Conservation (phyloP, 148 eudicot species). For the Polygonum maritimum region DNA sequence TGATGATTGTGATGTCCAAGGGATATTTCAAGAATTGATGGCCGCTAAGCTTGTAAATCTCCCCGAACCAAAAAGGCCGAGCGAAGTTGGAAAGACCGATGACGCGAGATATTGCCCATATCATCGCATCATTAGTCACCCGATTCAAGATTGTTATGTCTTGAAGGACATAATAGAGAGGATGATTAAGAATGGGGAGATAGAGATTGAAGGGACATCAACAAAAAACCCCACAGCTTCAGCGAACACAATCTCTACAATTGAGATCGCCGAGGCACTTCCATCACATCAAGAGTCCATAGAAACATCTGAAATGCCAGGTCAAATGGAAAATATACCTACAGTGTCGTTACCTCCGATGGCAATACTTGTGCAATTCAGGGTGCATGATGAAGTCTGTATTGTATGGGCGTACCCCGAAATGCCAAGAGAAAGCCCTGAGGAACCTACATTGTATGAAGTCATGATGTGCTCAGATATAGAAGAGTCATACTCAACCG, state of each 20-base stretch:
- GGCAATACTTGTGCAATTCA: neutral
- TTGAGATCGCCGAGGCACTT: too few relatives aligned
- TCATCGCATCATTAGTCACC: neutral
- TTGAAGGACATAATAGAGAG: neutral
- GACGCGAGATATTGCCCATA: neutral
- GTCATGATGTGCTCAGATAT: neutral
- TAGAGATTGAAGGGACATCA: neutral
- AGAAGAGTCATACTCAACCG: neutral
- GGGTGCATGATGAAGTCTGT: neutral
- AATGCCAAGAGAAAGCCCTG: neutral
- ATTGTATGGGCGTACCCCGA: neutral
- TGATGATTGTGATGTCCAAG: neutral
- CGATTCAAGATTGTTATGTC: neutral
- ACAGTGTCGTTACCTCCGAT: neutral
- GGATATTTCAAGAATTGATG: neutral
- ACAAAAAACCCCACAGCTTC: neutral
- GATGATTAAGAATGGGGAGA: neutral
- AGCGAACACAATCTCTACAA: neutral
- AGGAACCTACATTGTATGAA: neutral
- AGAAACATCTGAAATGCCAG: neutral
- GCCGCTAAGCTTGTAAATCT: neutral
- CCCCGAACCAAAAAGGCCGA: neutral
- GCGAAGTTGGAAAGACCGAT: neutral
- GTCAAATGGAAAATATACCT: neutral
- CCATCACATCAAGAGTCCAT: neutral